Evolutionary conservation across 2,329 filamentous ascomycete species (phyloP).

Genomic region (Trichoderma sp.): DNA sequence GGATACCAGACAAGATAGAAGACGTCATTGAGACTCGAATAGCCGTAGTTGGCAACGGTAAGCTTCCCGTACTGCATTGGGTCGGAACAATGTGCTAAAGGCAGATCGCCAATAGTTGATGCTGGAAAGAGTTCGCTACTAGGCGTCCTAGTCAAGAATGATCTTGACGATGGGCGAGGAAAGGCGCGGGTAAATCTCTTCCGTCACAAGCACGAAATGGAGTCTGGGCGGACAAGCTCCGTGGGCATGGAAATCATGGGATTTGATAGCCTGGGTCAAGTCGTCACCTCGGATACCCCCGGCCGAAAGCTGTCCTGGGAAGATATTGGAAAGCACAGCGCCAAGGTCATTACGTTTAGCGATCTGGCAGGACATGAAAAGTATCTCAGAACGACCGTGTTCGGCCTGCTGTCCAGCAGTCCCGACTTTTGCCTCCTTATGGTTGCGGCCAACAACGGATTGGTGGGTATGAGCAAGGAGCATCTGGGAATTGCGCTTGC

Average conservation of each 20-base stretch:
- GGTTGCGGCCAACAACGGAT: conserved; percentile 96
- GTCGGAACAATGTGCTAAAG: background rate
- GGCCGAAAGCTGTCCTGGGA: conserved; percentile 90
- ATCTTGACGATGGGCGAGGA: conserved; percentile 89
- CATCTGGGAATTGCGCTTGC: conserved; percentile 93
- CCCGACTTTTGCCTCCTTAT: conserved; percentile 97
- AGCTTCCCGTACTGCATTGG: conserved; percentile 24
- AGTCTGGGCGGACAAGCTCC: conserved; percentile 90
- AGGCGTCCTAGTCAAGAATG: conserved; percentile 92
- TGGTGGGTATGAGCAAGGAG: conserved; percentile 98
- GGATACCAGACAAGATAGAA: conserved; percentile 70
- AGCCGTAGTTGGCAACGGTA: conserved; percentile 91
- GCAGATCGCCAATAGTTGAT: conserved; percentile 60
- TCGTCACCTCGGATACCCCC: conserved; percentile 76
- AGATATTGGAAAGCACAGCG: conserved; percentile 90
- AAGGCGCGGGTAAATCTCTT: conserved; percentile 95
- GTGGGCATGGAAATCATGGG: conserved; percentile 99
- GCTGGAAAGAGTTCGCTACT: conserved; percentile 96
- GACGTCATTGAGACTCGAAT: conserved; percentile 94
- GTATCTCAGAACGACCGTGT: conserved; percentile 93
- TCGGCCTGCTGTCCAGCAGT: conserved; percentile 88
- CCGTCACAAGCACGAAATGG: conserved; percentile 95
- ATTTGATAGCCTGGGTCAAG: conserved; percentile 82
- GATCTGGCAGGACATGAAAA: conserved; percentile 94
- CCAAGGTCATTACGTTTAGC: conserved; percentile 95